Evolutionary conservation across 805 yeast genomes (phyloP).

Genomic region (Barnettozyma sp.): DNA sequence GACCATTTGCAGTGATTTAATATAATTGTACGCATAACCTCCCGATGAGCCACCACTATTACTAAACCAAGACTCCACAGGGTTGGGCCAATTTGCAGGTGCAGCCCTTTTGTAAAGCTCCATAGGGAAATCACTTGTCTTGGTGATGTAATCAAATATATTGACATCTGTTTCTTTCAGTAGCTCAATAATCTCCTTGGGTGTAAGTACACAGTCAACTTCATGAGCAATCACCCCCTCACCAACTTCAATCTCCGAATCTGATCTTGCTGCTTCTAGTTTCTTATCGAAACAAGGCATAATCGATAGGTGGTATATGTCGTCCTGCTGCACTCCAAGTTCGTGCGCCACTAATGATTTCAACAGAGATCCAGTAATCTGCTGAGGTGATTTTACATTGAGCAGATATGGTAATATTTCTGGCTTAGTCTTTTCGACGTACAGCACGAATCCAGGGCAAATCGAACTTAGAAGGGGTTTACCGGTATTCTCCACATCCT

Average conservation of each 20-base stretch:
- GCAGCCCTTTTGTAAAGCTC: slow-evolving; percentile 32
- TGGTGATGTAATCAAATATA: slow-evolving; percentile 25
- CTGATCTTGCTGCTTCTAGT: slow-evolving; percentile 86
- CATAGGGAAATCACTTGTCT: slow-evolving; percentile 11
- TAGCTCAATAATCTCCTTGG: slow-evolving; percentile 76
- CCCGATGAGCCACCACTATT: slow-evolving; percentile 83
- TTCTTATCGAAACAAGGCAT: slow-evolving; percentile 99
- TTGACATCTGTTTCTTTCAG: slow-evolving; percentile 46
- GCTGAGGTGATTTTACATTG: slow-evolving; percentile 84
- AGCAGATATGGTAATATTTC: slow-evolving; percentile 66
- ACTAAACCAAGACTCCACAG: slow-evolving; percentile 57
- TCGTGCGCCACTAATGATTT: slow-evolving; percentile 44
- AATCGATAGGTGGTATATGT: slow-evolving; percentile 72
- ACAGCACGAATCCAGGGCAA: slow-evolving; percentile 96
- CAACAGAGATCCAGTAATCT: slow-evolving; percentile 75
- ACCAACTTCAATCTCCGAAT: slow-evolving; percentile 22
- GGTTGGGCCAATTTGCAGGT: slow-evolving; percentile 58
- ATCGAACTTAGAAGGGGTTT: slow-evolving; percentile 46
- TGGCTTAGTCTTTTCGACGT: slow-evolving; percentile 94
- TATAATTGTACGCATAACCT: slow-evolving; percentile 74
- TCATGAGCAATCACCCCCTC: slow-evolving; percentile 40
- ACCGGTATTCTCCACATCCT: slow-evolving; percentile 3
- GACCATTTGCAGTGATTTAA: slow-evolving; percentile 35
- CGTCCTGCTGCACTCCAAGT: slow-evolving; percentile 23
- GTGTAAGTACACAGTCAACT: slow-evolving; percentile 92